phyloP scores from a whole-genome alignment of 129 eudicot genomes.

The Chrysanthemum lavandulifolium region DNA sequence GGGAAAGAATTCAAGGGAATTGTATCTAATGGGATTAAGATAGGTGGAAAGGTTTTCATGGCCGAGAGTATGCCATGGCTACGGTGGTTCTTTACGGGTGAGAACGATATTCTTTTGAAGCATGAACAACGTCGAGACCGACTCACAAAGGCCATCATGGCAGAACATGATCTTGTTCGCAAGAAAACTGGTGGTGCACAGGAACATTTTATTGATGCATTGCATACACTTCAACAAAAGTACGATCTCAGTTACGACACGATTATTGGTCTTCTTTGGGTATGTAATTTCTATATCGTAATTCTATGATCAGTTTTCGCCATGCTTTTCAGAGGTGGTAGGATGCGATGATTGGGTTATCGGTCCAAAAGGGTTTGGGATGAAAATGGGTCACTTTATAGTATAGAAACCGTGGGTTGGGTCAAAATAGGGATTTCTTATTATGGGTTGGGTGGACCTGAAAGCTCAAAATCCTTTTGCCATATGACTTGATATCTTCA shows the following conservation, averaged over 20 bases:
- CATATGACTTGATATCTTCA: no score
- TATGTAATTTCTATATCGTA: constrained; percentile 19
- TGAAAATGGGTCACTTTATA: no score
- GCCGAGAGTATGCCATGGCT: constrained; percentile 68
- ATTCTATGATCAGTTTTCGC: no score
- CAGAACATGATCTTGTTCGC: constrained; percentile 69
- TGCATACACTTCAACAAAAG: constrained; percentile 74
- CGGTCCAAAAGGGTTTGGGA: no score
- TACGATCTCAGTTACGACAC: constrained; percentile 90
- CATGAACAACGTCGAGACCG: constrained; percentile 53
- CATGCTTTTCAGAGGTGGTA: no score
- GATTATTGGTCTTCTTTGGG: constrained; percentile 87
- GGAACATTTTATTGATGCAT: constrained; percentile 89
- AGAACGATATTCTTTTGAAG: constrained; percentile 44
- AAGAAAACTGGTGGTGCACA: constrained; percentile 55
- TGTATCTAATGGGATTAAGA: constrained; percentile 52
- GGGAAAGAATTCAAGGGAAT: constrained; percentile 72
- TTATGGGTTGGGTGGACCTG: no score
- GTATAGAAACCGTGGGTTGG: background rate
- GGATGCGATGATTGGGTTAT: background rate
- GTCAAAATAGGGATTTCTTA: background rate
- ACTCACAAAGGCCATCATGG: constrained; percentile 72
- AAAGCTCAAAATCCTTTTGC: no score
- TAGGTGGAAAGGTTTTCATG: constrained; percentile 52
- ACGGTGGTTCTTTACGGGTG: constrained; percentile 53